Percentiles rank a stretch among this genome's conserved stretches.
phyloP scores from a whole-genome alignment of 371 early-diverging fungal genomes.

The Funneliformis caledonium region DNA sequence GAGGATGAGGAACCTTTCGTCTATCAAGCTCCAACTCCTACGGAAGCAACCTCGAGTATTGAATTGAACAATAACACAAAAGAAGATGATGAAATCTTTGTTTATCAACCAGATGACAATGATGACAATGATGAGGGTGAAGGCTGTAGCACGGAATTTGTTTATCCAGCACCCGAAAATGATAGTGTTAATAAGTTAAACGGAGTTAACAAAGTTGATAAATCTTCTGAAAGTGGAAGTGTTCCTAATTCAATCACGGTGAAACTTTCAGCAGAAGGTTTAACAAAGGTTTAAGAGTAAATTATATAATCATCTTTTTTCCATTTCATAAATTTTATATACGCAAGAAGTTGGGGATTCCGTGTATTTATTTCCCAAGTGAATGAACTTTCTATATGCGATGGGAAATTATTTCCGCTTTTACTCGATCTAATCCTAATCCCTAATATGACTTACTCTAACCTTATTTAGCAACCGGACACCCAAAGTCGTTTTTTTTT shows the following conservation, averaged over 20 bases:
- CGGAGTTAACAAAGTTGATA: conserved; percentile 7
- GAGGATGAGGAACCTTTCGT: neutral
- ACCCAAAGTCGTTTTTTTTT: no score
- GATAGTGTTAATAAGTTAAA: neutral
- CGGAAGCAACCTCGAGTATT: neutral
- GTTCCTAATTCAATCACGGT: neutral
- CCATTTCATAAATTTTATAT: conserved; percentile 8
- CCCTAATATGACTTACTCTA: no score
- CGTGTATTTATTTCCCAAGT: neutral
- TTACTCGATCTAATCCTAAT: no score
- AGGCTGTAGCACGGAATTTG: neutral
- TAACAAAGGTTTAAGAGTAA: neutral
- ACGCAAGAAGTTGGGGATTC: neutral
- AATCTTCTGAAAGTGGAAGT: neutral
- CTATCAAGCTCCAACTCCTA: neutral
- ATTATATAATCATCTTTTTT: neutral
- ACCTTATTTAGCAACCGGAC: no score
- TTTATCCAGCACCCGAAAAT: neutral
- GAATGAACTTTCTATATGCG: no score
- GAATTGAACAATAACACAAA: neutral
- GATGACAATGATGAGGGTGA: neutral
- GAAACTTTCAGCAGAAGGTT: neutral
- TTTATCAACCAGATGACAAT: neutral
- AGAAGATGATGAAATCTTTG: neutral
- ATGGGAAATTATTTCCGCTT: no score